A percentile compares a stretch with the other conserved stretches of the same genome.
These are phyloP conservation scores for Pseudogymnoascus sp. DNA, from an alignment of 2,329 filamentous ascomycete species.

Conservation along the genomic window DNA sequence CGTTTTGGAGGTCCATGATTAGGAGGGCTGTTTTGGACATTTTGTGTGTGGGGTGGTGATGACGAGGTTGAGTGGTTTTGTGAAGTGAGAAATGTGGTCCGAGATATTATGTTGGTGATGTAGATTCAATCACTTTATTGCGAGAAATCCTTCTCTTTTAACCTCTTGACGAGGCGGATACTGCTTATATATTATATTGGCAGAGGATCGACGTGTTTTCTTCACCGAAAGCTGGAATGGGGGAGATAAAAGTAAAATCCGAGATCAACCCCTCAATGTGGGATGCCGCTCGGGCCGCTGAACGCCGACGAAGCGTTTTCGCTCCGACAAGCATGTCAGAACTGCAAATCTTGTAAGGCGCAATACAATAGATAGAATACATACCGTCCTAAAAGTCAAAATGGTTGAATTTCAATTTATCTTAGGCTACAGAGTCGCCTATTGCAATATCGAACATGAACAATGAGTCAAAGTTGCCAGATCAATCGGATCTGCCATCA, in stretches of 20 bases:
- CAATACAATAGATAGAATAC: neutral
- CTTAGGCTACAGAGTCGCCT: neutral
- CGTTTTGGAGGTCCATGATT: slow-evolving; percentile 31
- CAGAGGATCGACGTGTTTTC: neutral
- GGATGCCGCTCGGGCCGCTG: neutral
- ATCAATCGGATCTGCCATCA: neutral
- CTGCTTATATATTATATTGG: neutral
- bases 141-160: neutral
- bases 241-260: neutral
- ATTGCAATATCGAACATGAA: neutral
- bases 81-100: neutral
- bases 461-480: neutral
- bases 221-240: neutral
- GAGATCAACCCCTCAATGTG: neutral
- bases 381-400: neutral
- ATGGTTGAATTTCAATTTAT: neutral
- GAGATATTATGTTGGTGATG: too few relatives aligned
- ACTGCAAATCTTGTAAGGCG: neutral
- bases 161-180: neutral
- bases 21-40: slow-evolving; percentile 26
- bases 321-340: neutral
- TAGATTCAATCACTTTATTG: too few relatives aligned
- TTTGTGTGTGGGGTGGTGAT: neutral
- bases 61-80: neutral
- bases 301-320: neutral